Percentiles rank a stretch among this genome's conserved stretches.
These are phyloP conservation scores for Kuraishia floccosa DNA, from an alignment of 805 yeast species.

Conservation along the genomic window DNA sequence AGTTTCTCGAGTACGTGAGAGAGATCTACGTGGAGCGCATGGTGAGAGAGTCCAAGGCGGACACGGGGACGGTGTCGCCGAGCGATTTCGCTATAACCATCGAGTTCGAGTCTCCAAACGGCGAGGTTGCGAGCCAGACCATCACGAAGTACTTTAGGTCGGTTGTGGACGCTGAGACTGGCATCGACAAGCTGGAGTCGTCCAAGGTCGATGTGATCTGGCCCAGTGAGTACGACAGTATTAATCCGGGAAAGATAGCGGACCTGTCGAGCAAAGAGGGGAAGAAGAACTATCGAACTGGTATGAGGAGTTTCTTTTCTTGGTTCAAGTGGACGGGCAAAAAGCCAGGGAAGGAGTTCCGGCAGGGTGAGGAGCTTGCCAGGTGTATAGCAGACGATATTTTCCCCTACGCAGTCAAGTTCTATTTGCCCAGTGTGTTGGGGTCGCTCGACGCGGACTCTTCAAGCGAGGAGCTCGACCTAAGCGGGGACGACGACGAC, in stretches of 20 bases:
- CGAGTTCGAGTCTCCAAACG: constrained; percentile 28
- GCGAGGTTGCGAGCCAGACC: constrained; percentile 41
- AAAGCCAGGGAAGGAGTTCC: constrained; percentile 66
- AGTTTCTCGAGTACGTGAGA: constrained; percentile 53
- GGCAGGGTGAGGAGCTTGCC: constrained; percentile 73
- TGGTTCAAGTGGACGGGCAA: constrained; percentile 82
- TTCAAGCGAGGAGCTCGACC: constrained; percentile 30
- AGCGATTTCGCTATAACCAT: constrained; percentile 55
- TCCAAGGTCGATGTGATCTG: constrained; percentile 46
- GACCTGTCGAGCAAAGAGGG: constrained; percentile 33
- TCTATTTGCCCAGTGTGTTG: constrained; percentile 68
- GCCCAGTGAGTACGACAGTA: constrained; percentile 52
- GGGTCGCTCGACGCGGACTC: constrained; percentile 30
- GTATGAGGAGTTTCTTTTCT: constrained; percentile 78
- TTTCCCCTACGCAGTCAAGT: constrained; percentile 76
- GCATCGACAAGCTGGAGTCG: constrained; percentile 45
- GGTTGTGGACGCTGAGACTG: constrained; percentile 30
- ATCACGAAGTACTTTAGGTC: constrained; percentile 50
- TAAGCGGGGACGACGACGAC: constrained; percentile 41
- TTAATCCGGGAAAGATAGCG: constrained; percentile 32
- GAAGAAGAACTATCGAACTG: constrained; percentile 50
- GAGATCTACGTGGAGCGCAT: constrained; percentile 54
- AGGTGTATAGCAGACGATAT: constrained; percentile 65
- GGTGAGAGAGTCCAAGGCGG: constrained; percentile 17
- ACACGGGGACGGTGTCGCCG: constrained; percentile 26